Evolutionary conservation across 2,329 filamentous ascomycete genomes (phyloP).

Genomic region (Alternaria sp.): DNA sequence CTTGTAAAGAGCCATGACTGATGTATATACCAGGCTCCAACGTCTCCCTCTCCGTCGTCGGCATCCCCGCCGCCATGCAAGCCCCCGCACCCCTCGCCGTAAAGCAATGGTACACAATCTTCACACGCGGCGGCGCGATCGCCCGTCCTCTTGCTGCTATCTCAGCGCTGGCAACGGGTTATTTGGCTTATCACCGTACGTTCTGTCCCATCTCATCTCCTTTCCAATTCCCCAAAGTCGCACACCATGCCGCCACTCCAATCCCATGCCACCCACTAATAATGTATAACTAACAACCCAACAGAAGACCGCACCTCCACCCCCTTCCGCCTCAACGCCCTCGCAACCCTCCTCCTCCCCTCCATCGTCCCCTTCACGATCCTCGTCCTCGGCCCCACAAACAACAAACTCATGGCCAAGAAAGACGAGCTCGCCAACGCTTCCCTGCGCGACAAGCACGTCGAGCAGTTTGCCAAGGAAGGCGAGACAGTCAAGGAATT

Average conservation of each 20-base stretch:
- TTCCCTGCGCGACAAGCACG: slow-evolving; percentile 45
- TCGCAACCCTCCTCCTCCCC: slow-evolving; percentile 55
- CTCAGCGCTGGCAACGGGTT: slow-evolving; percentile 53
- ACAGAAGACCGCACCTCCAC: slow-evolving; percentile 37
- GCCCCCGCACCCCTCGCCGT: slow-evolving; percentile 63
- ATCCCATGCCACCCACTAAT: too few relatives aligned
- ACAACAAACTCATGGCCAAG: slow-evolving; percentile 57
- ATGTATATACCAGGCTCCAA: slow-evolving; percentile 5
- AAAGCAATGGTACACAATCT: slow-evolving; percentile 60
- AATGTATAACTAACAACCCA: not conserved
- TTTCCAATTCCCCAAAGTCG: slow-evolving; percentile 11
- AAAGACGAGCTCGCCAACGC: slow-evolving; percentile 49
- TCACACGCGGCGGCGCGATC: slow-evolving; percentile 48
- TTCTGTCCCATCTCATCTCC: not conserved
- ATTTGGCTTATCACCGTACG: slow-evolving; percentile 55
- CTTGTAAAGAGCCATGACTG: too few relatives aligned
- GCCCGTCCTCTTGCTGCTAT: slow-evolving; percentile 52
- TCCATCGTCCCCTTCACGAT: slow-evolving; percentile 62
- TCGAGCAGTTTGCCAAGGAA: slow-evolving; percentile 48
- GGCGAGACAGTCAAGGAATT: slow-evolving; percentile 59
- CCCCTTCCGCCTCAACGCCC: slow-evolving; percentile 54
- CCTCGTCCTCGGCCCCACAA: slow-evolving; percentile 55
- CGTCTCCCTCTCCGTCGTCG: slow-evolving; percentile 48
- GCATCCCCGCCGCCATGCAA: slow-evolving; percentile 62
- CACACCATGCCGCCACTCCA: not conserved